Evolutionary conservation across 148 eudicot genomes (phyloP).

Genomic region (Chenopodium suecicum): DNA sequence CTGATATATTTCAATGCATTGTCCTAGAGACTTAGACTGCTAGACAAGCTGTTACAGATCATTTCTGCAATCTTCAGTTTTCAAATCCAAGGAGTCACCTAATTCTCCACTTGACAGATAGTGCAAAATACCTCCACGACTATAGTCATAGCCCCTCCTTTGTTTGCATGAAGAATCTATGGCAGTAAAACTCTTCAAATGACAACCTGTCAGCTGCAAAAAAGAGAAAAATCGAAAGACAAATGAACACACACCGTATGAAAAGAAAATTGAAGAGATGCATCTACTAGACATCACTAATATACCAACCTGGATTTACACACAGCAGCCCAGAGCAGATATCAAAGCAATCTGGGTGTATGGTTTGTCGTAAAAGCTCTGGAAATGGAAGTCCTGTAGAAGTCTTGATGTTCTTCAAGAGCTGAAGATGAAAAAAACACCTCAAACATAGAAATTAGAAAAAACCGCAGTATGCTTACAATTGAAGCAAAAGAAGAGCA

Average conservation of each 20-base stretch:
- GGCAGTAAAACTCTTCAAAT: slow-evolving; percentile 42
- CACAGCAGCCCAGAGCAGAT: slow-evolving; percentile 46
- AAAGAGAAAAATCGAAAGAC: neutral
- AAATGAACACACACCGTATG: neutral
- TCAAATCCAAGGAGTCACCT: neutral
- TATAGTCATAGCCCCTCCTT: slow-evolving; percentile 2
- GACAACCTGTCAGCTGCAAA: slow-evolving; percentile 40
- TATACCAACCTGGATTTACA: slow-evolving; percentile 40
- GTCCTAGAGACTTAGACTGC: neutral
- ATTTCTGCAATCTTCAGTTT: neutral
- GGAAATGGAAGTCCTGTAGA: slow-evolving; percentile 42
- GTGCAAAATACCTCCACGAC: neutral
- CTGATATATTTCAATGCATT: neutral
- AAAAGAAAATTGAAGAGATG: neutral
- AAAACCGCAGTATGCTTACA: neutral
- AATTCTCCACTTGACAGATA: neutral
- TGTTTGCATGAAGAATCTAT: slow-evolving; percentile 30
- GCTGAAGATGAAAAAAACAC: slow-evolving; percentile 27
- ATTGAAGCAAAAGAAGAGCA: neutral
- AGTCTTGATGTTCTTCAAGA: slow-evolving; percentile 44
- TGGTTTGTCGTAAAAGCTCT: slow-evolving; percentile 28
- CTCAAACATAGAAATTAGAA: neutral
- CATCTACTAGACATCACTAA: neutral
- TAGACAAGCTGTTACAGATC: neutral
- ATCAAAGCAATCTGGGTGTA: slow-evolving; percentile 45